Evolutionary conservation across 2,329 filamentous ascomycete species (phyloP), one percentile per base, ranked within the genome.

Genomic region (Aspergillus awamori): DNA sequence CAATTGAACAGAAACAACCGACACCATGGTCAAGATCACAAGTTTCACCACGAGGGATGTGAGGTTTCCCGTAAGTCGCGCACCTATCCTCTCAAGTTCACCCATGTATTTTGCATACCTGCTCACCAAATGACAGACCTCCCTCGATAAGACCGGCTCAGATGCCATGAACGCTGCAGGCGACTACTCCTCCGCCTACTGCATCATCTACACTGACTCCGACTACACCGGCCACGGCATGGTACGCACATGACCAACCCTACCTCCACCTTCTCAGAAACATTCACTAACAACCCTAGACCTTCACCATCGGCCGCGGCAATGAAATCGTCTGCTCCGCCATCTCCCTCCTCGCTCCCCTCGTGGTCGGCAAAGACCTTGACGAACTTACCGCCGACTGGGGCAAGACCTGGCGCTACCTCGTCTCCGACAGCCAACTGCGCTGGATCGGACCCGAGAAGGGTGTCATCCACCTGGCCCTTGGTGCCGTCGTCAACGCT

Each of bases 151-250:
- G 81, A 96, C 92, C n/a, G 93, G 93, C 71, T 96, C 92, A 8
- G 93, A 97, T 85, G 93, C 92, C 72, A 97, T 97, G 93, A 97
- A 97, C 74, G 90, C 91, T 3, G 92, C 93, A 2, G 91, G 92
- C 63, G 92, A 97, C 79, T 97, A 97, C 80, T 96, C 92, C 1
- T 85, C 93, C 11, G 93, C 93, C n/a, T 97, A 97, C 82, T 96
- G 92, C 77, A 94, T 97, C 70, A 81, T 97, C 53, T 82, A 92
- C 73, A 97, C 93, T 0, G 89, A 96, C 74, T 89, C 89, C 0
- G 62, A 71, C 22, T 65, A 74, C 63, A 67, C 67, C 41, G 77
- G 77, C 59, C 77, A 80, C 59, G 77, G 77, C 60, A 79, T 80
- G 76, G 77, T 79, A 71, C 54, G 68, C 64, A 45, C 20, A 20